Conservation (phyloP, 2,329 filamentous ascomycete species). For the Diaporthe vaccinii region DNA sequence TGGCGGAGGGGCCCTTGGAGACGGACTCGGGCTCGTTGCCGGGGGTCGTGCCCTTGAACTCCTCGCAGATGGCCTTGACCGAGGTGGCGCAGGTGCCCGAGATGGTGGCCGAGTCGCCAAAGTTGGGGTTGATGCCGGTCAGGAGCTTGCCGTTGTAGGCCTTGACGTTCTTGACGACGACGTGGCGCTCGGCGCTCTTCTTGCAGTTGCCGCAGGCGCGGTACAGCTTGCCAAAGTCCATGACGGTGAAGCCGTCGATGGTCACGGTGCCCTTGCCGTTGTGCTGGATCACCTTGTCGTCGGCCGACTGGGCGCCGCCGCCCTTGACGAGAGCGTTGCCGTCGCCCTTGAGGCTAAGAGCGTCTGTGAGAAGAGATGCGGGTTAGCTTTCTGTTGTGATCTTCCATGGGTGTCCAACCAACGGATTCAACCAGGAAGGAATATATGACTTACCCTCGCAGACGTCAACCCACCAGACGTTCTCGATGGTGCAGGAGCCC, state of each 20-base stretch:
- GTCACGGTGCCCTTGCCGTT: slow-evolving; percentile 53
- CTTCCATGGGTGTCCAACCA: no score
- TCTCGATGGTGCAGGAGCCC: slow-evolving; percentile 56
- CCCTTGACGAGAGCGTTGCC: slow-evolving; percentile 54
- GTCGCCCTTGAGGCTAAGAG: slow-evolving; percentile 52
- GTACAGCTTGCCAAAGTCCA: slow-evolving; percentile 64
- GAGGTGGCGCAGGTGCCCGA: slow-evolving; percentile 36
- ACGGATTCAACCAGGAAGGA: no score
- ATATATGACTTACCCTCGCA: slow-evolving; percentile 47
- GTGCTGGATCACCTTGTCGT: slow-evolving; percentile 54
- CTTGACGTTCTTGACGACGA: slow-evolving; percentile 57
- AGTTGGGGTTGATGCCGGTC: slow-evolving; percentile 42
- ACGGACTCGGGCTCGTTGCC: slow-evolving; percentile 41
- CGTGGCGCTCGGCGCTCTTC: slow-evolving; percentile 55
- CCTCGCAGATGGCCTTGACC: slow-evolving; percentile 41
- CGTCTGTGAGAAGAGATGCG: slow-evolving; percentile 41
- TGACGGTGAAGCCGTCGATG: slow-evolving; percentile 54
- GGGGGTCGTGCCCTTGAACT: slow-evolving; percentile 40
- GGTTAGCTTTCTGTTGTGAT: no score
- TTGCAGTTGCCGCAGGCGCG: slow-evolving; percentile 62
- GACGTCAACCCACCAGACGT: slow-evolving; percentile 54
- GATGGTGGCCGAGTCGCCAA: slow-evolving; percentile 48
- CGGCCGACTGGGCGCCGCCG: slow-evolving; percentile 53
- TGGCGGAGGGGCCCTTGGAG: slow-evolving; percentile 37
- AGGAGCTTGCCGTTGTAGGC: slow-evolving; percentile 46